phyloP scores from a whole-genome alignment of 1,139 yeast genomes.

The Diutina neorugosa region DNA sequence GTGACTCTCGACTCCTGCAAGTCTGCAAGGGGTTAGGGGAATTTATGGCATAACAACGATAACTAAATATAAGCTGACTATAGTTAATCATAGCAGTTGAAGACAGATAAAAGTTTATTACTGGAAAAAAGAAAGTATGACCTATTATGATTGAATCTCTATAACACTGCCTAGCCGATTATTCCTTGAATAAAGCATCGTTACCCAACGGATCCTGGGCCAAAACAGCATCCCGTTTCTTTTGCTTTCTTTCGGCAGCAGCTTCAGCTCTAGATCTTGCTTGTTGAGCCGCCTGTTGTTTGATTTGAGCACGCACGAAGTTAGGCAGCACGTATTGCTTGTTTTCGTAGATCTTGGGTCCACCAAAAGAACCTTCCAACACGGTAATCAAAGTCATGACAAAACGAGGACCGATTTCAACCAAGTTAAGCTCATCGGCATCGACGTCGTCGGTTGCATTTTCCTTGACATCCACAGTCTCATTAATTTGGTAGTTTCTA shows the following conservation, averaged over 20 bases:
- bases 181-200: conserved; percentile 52
- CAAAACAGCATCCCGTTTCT: conserved; percentile 63
- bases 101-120: too few relatives aligned
- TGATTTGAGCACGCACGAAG: conserved; percentile 81
- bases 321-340: conserved; percentile 95
- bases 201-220: conserved; percentile 79
- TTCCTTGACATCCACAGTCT: conserved; percentile 45
- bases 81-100: too few relatives aligned
- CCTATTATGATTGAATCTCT: too few relatives aligned
- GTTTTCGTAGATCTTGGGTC: conserved; percentile 95
- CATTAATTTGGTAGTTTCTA: conserved; percentile 87
- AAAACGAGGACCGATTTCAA: conserved; percentile 95
- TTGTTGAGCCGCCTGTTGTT: conserved; percentile 67
- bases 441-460: conserved; percentile 29
- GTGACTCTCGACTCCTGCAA: background rate
- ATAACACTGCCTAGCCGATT: too few relatives aligned
- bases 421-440: conserved; percentile 52
- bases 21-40: background rate
- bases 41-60: background rate
- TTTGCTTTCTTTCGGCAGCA: conserved; percentile 63
- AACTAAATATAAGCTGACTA: background rate
- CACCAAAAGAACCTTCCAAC: conserved; percentile 94
- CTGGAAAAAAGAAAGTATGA: background rate
- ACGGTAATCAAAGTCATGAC: conserved; percentile 88
- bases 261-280: conserved; percentile 75